Base-by-base conservation (phyloP, 352 stramenopile species). In the Phytophthora sojae region DNA sequence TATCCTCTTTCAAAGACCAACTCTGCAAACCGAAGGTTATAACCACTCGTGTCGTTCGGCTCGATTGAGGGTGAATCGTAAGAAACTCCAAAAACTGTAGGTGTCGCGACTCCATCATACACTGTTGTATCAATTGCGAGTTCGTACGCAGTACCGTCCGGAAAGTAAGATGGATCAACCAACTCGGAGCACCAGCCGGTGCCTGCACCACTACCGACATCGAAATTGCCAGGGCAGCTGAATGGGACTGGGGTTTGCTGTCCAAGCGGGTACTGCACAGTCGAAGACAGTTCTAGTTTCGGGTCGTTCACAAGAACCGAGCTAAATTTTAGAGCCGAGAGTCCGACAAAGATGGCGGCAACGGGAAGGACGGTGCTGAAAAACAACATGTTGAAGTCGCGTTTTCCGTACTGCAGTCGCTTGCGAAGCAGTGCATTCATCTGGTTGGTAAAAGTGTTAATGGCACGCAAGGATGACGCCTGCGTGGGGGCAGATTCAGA, bases 351-450 rank as follows among this genome's bases (percentile, higher is more conserved):
- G 23, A 96, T 76, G n/a, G 94, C 67, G 4, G 88, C 55, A 45
- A 93, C 73, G 0, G 90, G 90, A 17, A 96, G 68, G 9, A 95
- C 23, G 2, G 69, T 86, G 64, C 88, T 93, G 72, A 90, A 96
- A 59, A 91, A 80, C 4, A 97, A 47, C 76, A 92, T 88, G 37
- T 79, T 82, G 8, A 79, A 74, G 57, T 96, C 89, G 14, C 89
- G 81, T 25, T 79, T 88, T 0, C 83, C 85, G 17, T 71, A 80
- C 14, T 77, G 61, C 15, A 89, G 32, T 9, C 86, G 79, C 60
- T 96, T 96, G 35, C 70, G 64, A 9, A 94, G 47, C 5, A 96
- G 65, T 7, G 87, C 88, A 17, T 50, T 66, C 39, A 96, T 61
- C 21, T 96, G 88, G 8, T 65, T 65, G 11, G 56, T 23, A 59